These are phyloP conservation scores for Hypomontagnella submonticulosa DNA, from an alignment of 495 filamentous ascomycete species.

Conservation along the genomic window DNA sequence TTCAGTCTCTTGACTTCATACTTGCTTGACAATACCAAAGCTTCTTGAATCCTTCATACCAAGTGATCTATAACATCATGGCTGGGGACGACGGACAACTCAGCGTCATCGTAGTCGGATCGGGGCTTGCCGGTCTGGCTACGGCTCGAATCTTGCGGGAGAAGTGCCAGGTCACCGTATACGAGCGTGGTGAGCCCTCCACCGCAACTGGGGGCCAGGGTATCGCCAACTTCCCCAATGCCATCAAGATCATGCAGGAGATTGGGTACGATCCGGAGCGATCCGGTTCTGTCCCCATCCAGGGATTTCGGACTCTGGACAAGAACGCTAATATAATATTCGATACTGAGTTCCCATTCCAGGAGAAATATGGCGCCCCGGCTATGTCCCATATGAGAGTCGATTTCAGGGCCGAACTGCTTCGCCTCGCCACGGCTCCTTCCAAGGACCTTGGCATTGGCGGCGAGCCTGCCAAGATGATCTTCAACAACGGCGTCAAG, in stretches of 20 bases:
- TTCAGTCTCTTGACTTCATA: not conserved
- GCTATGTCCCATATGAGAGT: slow-evolving; percentile 57
- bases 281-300: slow-evolving; percentile 30
- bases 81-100: slow-evolving; percentile 27
- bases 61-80: slow-evolving; percentile 14
- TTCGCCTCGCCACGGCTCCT: slow-evolving; percentile 47
- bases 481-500: slow-evolving; percentile 47
- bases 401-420: slow-evolving; percentile 54
- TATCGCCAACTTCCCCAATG: slow-evolving; percentile 42
- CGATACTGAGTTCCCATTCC: slow-evolving; percentile 46
- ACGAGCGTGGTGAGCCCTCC: slow-evolving; percentile 41
- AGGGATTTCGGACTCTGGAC: slow-evolving; percentile 35
- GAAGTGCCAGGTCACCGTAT: slow-evolving; percentile 46
- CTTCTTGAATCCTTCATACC: not conserved
- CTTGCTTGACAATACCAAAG: not conserved
- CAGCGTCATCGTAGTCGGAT: slow-evolving; percentile 42
- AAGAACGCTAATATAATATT: slow-evolving; percentile 47
- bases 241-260: slow-evolving; percentile 38
- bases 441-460: slow-evolving; percentile 43
- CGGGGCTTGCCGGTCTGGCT: slow-evolving; percentile 43
- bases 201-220: slow-evolving; percentile 39
- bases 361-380: slow-evolving; percentile 53
- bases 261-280: slow-evolving; percentile 34
- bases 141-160: slow-evolving; percentile 43
- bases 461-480: slow-evolving; percentile 43